These are phyloP conservation scores for Lomentospora prolificans DNA, from an alignment of 2,329 filamentous ascomycete genomes.

Conservation along the genomic window DNA sequence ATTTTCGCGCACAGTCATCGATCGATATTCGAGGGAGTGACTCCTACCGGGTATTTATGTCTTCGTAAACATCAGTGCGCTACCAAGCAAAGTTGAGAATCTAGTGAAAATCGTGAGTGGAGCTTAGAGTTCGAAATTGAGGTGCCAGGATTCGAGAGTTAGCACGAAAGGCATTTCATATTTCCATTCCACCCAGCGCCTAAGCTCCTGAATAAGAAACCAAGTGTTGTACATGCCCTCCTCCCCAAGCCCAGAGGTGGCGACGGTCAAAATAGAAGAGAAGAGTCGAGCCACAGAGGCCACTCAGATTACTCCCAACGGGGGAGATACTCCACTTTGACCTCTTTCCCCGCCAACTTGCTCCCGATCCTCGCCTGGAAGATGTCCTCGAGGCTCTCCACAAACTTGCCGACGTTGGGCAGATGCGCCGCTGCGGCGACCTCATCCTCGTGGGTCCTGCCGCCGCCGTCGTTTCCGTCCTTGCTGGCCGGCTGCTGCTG, in stretches of 20 bases:
- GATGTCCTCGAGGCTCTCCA: slow-evolving; percentile 3
- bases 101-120: not conserved
- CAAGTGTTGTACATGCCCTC: not conserved
- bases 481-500: not conserved
- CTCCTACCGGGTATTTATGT: too few relatives aligned
- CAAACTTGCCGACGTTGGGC: not conserved
- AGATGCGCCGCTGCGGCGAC: not conserved
- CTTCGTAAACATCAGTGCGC: too few relatives aligned
- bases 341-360: not conserved
- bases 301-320: not conserved
- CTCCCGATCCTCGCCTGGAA: slow-evolving; percentile 3
- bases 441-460: not conserved
- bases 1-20: too few relatives aligned
- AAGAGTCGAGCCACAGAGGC: not conserved
- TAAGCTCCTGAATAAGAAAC: not conserved
- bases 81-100: too few relatives aligned
- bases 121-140: too few relatives aligned
- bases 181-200: not conserved
- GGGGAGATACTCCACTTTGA: not conserved
- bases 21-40: too few relatives aligned
- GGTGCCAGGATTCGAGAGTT: too few relatives aligned
- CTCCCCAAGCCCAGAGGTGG: not conserved
- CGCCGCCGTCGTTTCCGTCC: not conserved
- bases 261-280: not conserved
- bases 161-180: not conserved